These are phyloP conservation scores for Populus hybrid DNA, from an alignment of 441 rosid species.

Conservation along the genomic window DNA sequence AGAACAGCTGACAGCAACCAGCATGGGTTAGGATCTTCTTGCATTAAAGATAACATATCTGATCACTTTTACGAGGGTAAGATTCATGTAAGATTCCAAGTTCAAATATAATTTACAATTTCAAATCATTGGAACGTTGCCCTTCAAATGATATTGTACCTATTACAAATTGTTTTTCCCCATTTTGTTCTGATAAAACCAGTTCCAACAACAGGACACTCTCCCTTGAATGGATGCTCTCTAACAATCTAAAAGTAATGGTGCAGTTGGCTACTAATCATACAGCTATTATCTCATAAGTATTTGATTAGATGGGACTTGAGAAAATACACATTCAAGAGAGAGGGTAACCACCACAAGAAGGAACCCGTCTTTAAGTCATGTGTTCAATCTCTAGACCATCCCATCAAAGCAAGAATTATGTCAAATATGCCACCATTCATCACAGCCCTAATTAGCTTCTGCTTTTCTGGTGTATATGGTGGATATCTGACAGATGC, in stretches of 20 bases:
- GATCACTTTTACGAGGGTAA: too few relatives aligned
- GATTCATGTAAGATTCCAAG: not conserved
- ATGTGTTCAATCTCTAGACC: not conserved
- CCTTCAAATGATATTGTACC: not conserved
- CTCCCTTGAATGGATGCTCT: not conserved
- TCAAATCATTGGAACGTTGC: not conserved
- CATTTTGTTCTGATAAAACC: too few relatives aligned
- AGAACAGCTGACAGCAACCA: too few relatives aligned
- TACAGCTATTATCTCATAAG: not conserved
- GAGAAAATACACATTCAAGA: not conserved
- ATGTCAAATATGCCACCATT: constrained; percentile 10
- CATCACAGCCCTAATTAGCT: constrained; percentile 38
- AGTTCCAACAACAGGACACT: not conserved
- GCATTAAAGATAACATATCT: too few relatives aligned
- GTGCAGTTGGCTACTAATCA: not conserved
- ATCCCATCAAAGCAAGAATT: constrained; percentile 18
- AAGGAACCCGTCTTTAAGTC: not conserved
- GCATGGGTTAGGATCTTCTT: too few relatives aligned
- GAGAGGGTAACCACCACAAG: not conserved
- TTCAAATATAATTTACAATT: too few relatives aligned
- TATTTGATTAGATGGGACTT: not conserved
- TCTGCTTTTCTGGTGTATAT: constrained; percentile 35
- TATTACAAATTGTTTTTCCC: not conserved
- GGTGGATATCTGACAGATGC: constrained; percentile 54
- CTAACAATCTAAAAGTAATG: not conserved